Conservation (phyloP, 805 yeast species). For the Lachancea waltii region DNA sequence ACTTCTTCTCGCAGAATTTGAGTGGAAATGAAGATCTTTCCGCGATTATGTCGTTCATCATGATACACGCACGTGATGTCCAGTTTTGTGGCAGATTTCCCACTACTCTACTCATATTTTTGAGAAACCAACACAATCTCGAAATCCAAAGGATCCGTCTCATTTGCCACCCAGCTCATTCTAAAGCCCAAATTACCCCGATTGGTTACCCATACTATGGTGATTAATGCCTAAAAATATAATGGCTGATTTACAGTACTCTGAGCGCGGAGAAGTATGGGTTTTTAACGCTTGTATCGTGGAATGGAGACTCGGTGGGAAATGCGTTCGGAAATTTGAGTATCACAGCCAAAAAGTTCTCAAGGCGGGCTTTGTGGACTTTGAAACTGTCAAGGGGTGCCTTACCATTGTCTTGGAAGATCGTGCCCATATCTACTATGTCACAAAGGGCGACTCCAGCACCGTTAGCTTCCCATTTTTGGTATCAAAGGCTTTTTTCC, state of each 20-base stretch:
- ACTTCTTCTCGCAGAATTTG: too few species aligned
- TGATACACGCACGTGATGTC: too few species aligned
- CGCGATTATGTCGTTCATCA: too few species aligned
- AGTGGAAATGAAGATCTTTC: too few species aligned
- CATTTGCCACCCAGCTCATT: neutral
- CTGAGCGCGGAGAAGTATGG: constrained; percentile 22
- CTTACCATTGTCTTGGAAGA: constrained; percentile 58
- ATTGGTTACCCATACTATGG: too few species aligned
- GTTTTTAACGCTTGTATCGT: constrained; percentile 33
- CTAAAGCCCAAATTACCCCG: too few species aligned
- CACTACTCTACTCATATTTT: too few species aligned
- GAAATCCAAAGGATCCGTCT: too few species aligned
- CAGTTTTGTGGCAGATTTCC: too few species aligned
- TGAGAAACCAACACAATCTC: too few species aligned
- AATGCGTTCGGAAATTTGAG: constrained; percentile 34
- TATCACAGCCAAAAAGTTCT: constrained; percentile 41
- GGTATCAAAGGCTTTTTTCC: constrained; percentile 54
- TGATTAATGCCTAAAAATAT: neutral
- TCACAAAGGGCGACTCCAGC: constrained; percentile 50
- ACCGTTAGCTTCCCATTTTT: constrained; percentile 65
- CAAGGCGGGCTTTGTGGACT: constrained; percentile 55
- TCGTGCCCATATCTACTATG: constrained; percentile 52
- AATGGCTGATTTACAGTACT: constrained; percentile 3
- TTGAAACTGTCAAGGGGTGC: constrained; percentile 34
- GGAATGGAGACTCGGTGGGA: constrained; percentile 33